These are phyloP conservation scores for Melaleuca alternifolia DNA, from an alignment of 345 rosid genomes.

Conservation along the genomic window DNA sequence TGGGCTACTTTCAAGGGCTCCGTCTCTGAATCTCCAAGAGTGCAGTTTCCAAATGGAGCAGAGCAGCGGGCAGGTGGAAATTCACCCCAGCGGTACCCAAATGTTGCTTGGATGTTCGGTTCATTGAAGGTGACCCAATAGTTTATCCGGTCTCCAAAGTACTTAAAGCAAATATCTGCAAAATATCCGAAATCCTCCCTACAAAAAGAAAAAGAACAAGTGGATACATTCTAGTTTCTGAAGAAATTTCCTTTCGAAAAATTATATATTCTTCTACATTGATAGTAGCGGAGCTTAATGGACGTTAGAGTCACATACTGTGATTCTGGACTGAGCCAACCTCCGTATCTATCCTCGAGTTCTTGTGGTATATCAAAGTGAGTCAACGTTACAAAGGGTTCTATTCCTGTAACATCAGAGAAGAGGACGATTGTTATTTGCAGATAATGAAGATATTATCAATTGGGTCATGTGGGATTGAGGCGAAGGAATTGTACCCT, in stretches of 20 bases:
- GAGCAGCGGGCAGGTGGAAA: constrained; percentile 62
- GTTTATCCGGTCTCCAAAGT: constrained; percentile 52
- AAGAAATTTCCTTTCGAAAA: background rate
- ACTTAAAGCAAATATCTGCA: constrained; percentile 42
- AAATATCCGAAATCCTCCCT: constrained; percentile 56
- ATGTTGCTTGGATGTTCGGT: constrained; percentile 38
- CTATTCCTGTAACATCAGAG: constrained; percentile 42
- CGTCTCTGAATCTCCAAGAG: constrained; percentile 30
- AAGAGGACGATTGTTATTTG: background rate
- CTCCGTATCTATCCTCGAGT: constrained; percentile 56
- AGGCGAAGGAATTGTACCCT: constrained; percentile 16
- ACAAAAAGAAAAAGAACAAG: background rate
- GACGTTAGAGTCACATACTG: constrained; percentile 14
- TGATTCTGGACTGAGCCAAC: constrained; percentile 60
- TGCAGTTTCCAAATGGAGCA: constrained; percentile 41
- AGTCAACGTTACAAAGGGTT: constrained; percentile 65
- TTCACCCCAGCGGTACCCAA: constrained; percentile 38
- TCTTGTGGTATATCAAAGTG: constrained; percentile 76
- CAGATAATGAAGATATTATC: background rate
- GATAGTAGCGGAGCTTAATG: background rate
- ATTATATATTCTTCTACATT: background rate
- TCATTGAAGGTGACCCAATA: constrained; percentile 59
- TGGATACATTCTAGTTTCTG: background rate
- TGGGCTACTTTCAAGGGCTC: constrained; percentile 57
- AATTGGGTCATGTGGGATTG: background rate